Evolutionary conservation across 208 protist species (phyloP).

Genomic region (Crithidia mellificae): DNA sequence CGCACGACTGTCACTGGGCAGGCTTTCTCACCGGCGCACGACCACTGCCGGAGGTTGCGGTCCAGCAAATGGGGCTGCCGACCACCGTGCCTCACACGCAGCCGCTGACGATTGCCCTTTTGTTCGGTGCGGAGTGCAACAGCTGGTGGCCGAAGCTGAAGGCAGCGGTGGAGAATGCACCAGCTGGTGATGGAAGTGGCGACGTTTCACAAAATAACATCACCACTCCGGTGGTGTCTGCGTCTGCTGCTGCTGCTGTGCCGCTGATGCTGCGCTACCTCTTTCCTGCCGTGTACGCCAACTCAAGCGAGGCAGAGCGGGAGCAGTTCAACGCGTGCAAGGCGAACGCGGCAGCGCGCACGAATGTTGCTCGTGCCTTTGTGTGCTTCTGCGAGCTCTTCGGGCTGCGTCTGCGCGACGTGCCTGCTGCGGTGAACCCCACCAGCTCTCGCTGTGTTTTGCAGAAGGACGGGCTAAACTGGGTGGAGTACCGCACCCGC

Average conservation of each 20-base stretch:
- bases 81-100: background rate
- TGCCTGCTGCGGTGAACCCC: too few relatives aligned
- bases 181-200: too few relatives aligned
- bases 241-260: conserved; percentile 13
- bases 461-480: conserved; percentile 68
- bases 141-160: conserved; percentile 70
- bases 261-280: conserved; percentile 39
- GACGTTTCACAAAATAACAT: too few relatives aligned
- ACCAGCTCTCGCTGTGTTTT: conserved; percentile 41
- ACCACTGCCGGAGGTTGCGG: conserved; percentile 21
- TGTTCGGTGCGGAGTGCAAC: conserved; percentile 76
- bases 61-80: conserved; percentile 12
- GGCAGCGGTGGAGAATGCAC: conserved; percentile 31
- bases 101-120: conserved; percentile 39
- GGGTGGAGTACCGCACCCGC: conserved; percentile 46
- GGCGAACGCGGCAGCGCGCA: conserved; percentile 19
- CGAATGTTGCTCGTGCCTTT: conserved; percentile 59
- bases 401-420: conserved; percentile 51
- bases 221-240: too few relatives aligned
- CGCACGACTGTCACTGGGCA: conserved; percentile 45
- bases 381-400: conserved; percentile 77
- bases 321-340: conserved; percentile 38
- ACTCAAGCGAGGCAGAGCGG: conserved; percentile 9
- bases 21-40: conserved; percentile 43
- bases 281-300: conserved; percentile 33